Evolutionary conservation across 164 flowering plant genomes (phyloP).

Genomic region (Paratinospora sagittata): DNA sequence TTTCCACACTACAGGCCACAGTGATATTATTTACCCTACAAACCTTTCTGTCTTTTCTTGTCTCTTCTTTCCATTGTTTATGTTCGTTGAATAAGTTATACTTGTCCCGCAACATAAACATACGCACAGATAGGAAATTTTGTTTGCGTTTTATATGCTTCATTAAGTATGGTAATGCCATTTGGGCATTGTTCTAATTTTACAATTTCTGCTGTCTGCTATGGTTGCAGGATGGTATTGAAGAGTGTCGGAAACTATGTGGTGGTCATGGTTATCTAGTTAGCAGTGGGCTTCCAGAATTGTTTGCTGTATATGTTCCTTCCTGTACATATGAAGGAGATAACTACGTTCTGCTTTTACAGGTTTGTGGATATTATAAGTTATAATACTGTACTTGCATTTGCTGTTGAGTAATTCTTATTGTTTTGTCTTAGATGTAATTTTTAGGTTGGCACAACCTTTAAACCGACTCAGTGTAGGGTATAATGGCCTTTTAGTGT

Average conservation of each 20-base stretch:
- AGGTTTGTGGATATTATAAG: slow-evolving; percentile 38
- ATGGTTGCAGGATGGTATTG: slow-evolving; percentile 78
- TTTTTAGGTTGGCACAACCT: neutral
- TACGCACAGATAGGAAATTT: too few relatives aligned
- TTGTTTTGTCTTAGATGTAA: neutral
- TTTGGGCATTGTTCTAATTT: neutral
- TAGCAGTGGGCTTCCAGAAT: slow-evolving; percentile 96
- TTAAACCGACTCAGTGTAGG: neutral
- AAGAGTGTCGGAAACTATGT: slow-evolving; percentile 93
- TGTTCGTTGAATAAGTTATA: too few relatives aligned
- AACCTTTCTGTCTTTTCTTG: neutral
- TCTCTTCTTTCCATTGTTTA: neutral
- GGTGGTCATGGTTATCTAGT: slow-evolving; percentile 97
- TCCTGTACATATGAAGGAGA: slow-evolving; percentile 99
- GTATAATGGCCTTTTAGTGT: neutral
- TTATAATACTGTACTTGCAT: neutral
- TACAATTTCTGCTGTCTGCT: neutral
- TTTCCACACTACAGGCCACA: too few relatives aligned
- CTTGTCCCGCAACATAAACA: too few relatives aligned
- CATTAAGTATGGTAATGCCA: neutral
- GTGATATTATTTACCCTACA: neutral
- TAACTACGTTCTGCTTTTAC: slow-evolving; percentile 78
- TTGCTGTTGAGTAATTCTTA: neutral
- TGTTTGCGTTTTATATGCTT: neutral
- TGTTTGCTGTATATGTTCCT: slow-evolving; percentile 98